phyloP scores from a whole-genome alignment of 805 yeast species.

The Vanderwaltozyma tropicalis region DNA sequence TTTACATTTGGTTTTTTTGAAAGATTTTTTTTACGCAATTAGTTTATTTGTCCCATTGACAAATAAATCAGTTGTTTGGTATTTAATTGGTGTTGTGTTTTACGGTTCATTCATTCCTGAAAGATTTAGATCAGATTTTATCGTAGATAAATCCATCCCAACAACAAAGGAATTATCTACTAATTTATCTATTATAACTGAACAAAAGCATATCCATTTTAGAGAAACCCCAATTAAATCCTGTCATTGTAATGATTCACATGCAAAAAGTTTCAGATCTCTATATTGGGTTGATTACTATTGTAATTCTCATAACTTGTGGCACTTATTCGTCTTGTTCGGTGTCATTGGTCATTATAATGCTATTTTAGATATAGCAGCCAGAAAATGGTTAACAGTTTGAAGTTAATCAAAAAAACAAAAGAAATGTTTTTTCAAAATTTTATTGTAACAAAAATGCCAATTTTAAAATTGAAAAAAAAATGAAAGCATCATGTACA shows the following conservation, averaged over 20 bases:
- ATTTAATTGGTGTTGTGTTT: constrained; percentile 71
- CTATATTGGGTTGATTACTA: constrained; percentile 80
- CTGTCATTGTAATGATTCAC: constrained; percentile 12
- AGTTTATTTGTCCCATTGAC: constrained; percentile 56
- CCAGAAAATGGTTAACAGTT: constrained; percentile 24
- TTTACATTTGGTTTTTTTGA: constrained; percentile 38
- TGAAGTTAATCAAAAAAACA: constrained; percentile 62
- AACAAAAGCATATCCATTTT: constrained; percentile 31
- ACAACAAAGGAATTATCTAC: constrained; percentile 25
- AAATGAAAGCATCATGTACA: no score
- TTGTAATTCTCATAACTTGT: constrained; percentile 73
- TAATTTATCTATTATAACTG: constrained; percentile 24
- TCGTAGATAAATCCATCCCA: constrained; percentile 38
- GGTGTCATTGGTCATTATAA: constrained; percentile 87
- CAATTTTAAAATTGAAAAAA: no score
- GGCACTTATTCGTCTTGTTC: constrained; percentile 86
- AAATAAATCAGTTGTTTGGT: constrained; percentile 58
- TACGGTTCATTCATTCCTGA: constrained; percentile 88
- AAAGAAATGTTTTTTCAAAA: no score
- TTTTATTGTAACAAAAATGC: no score
- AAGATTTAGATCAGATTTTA: constrained; percentile 66
- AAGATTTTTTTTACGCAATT: constrained; percentile 46
- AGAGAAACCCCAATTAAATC: constrained; percentile 30
- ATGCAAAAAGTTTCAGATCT: constrained; percentile 35
- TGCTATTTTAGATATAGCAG: constrained; percentile 65